Base-by-base conservation (phyloP, 2,329 filamentous ascomycete species). In the Myriosclerotinia scirpicola region DNA sequence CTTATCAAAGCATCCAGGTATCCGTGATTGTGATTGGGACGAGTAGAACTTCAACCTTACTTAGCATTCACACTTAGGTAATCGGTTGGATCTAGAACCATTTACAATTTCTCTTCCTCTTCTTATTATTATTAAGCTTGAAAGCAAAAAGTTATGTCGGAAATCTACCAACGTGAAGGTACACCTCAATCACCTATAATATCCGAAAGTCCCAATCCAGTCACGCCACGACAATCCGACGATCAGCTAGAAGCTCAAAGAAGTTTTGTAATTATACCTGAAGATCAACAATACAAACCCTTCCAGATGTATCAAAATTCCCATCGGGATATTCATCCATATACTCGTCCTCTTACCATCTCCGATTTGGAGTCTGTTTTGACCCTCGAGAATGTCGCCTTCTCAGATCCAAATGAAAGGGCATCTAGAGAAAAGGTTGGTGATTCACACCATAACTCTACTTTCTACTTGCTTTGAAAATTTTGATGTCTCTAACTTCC, bases 291-390 rank as follows among this genome's bases (percentile, higher is more conserved):
- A 54, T 64, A 62, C 68, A 69, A 69, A 54, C 56, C 63, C 52
- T 53, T 65, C 46, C 44, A 22, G 14, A 59, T 52, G 54, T 60
- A 52, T 65, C 67, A 69, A 12, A 87, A 89, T 40, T 63, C 58
- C 30, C 50, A 63, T 52, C 59, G 44, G 73, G 81, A 85, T 61
- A 85, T 92, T 73, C 85, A 91, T 74, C 87, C 92, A 36, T 90
- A 90, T 73, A 84, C 90, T n/a, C 87, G 91, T 63, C 85, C 90
- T 38, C 83, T 97, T 61, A 91, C 86, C 52, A 78, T 85, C 58
- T 84, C 84, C 36, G 88, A 92, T 72, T 76, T 89, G 59, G 86
- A 89, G 42, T 86, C 84, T 9, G 85, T 83, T 69, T 76, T 84
- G 34, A 80, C 80, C 7, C 78, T 88, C 42, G 85, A 88, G 75